Percentiles rank a stretch among this genome's conserved stretches.
Evolutionary conservation across 2,329 filamentous ascomycete species (phyloP).

Genomic region (Thelonectria olida): DNA sequence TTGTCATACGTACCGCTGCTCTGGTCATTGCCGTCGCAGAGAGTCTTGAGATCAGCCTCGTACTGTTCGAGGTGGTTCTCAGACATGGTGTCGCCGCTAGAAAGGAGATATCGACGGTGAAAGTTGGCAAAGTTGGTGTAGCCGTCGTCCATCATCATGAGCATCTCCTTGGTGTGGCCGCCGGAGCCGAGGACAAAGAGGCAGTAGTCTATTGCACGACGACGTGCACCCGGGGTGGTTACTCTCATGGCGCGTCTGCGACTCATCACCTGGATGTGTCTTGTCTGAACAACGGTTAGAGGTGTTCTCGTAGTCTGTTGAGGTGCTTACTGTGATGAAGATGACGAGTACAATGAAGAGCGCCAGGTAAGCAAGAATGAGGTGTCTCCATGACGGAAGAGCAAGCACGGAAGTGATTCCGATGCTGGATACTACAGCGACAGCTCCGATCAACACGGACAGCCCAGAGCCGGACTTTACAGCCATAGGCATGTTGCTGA

Average conservation of each 20-base stretch:
- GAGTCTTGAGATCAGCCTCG: constrained; percentile 45
- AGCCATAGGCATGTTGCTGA: background rate
- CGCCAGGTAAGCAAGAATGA: constrained; percentile 29
- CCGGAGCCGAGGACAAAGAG: constrained; percentile 90
- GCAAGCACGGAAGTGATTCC: constrained; percentile 1
- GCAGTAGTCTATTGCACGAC: constrained; percentile 58
- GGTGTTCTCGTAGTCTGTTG: background rate
- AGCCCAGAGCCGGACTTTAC: constrained; percentile 11
- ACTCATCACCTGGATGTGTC: constrained; percentile 42
- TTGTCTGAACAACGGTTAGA: constrained; percentile 33
- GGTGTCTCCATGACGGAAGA: constrained; percentile 12
- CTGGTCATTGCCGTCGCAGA: constrained; percentile 27
- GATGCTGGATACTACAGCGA: background rate
- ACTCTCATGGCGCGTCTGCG: constrained; percentile 27
- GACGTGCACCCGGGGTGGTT: background rate
- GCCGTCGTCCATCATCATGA: constrained; percentile 77
- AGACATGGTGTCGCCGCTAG: constrained; percentile 77
- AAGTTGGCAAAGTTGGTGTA: constrained; percentile 60
- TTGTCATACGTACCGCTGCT: constrained; percentile 66
- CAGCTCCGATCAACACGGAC: constrained; percentile 8
- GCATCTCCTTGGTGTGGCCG: constrained; percentile 95
- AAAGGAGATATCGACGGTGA: constrained; percentile 84
- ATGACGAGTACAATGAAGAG: constrained; percentile 35
- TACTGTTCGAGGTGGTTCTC: constrained; percentile 71
- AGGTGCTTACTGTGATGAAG: constrained; percentile 42